Conservation (phyloP, 2,329 filamentous ascomycete genomes). For the Pseudofabraea citricarpa region DNA sequence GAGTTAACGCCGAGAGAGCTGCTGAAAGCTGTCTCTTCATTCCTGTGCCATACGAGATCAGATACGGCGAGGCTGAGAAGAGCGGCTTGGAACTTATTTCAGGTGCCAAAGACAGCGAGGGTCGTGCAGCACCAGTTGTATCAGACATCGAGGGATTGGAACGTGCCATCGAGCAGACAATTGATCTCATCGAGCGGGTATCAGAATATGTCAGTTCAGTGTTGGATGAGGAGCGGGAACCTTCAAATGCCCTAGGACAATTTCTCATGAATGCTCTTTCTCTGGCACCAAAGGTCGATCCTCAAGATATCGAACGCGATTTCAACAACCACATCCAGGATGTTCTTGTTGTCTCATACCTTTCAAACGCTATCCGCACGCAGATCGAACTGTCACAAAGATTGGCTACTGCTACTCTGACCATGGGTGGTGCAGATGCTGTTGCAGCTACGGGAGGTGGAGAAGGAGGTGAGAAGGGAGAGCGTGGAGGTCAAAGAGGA, state of each 20-base stretch:
- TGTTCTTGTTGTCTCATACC: conserved; percentile 94
- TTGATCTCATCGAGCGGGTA: conserved; percentile 86
- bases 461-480: conserved; percentile 40
- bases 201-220: conserved; percentile 90
- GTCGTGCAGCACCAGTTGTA: conserved; percentile 66
- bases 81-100: conserved; percentile 79
- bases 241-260: conserved; percentile 88
- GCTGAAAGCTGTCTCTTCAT: conserved; percentile 97
- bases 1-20: conserved; percentile 89
- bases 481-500: conserved; percentile 38
- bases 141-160: conserved; percentile 90
- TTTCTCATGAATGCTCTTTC: conserved; percentile 92
- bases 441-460: conserved; percentile 29
- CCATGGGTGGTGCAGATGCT: conserved; percentile 44
- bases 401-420: conserved; percentile 73
- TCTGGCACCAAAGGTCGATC: conserved; percentile 90
- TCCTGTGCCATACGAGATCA: conserved; percentile 90
- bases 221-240: conserved; percentile 86
- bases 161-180: conserved; percentile 78
- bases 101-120: conserved; percentile 73
- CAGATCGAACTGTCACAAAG: conserved; percentile 98
- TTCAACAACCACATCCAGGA: conserved; percentile 99
- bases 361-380: conserved; percentile 97
- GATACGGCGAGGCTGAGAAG: conserved; percentile 77
- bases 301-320: conserved; percentile 86